phyloP scores from a whole-genome alignment of 2,329 filamentous ascomycete genomes.

The Epichloe uncinata region DNA sequence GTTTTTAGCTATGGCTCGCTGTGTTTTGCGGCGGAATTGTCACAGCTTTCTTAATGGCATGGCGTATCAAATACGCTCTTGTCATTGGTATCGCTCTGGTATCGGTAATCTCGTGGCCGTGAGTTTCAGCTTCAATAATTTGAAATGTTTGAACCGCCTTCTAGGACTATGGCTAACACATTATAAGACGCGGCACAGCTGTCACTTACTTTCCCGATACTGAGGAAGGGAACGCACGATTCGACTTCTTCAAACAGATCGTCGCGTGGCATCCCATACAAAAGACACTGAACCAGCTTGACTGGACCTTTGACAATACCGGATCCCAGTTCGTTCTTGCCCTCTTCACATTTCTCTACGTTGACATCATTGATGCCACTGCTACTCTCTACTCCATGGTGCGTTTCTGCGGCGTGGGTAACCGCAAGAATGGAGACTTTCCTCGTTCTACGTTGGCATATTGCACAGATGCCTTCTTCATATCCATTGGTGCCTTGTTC shows the following conservation, averaged over 20 bases:
- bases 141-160: too few species aligned
- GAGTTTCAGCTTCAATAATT: constrained; percentile 17
- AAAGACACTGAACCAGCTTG: constrained; percentile 46
- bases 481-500: constrained; percentile 57
- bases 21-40: constrained; percentile 69
- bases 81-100: constrained; percentile 60
- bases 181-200: constrained; percentile 43
- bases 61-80: constrained; percentile 61
- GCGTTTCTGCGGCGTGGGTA: constrained; percentile 54
- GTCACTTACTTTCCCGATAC: constrained; percentile 64
- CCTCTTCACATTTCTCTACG: constrained; percentile 66
- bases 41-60: constrained; percentile 70
- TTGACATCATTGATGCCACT: constrained; percentile 67
- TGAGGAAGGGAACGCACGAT: constrained; percentile 47
- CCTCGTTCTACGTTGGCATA: constrained; percentile 74
- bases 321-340: constrained; percentile 54
- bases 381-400: constrained; percentile 75
- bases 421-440: constrained; percentile 61
- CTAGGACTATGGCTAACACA: neutral
- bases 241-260: constrained; percentile 60
- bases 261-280: constrained; percentile 59
- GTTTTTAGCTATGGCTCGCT: constrained; percentile 61
- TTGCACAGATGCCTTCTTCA: constrained; percentile 55
- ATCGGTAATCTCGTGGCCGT: constrained; percentile 64
- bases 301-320: constrained; percentile 47